phyloP scores from a whole-genome alignment of 2,329 filamentous ascomycete species.

The Claviceps sp. region DNA sequence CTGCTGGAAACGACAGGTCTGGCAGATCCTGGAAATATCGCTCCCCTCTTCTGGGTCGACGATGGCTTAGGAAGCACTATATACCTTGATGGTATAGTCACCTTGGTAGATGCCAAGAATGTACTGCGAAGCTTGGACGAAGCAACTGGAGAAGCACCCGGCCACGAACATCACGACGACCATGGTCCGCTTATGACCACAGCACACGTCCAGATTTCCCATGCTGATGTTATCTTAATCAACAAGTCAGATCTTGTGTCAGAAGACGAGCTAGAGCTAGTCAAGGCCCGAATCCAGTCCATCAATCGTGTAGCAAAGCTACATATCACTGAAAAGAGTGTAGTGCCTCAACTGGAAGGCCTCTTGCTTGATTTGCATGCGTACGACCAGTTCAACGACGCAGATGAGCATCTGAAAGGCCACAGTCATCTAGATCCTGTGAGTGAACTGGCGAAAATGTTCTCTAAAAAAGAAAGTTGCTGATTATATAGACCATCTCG shows the following conservation, averaged over 20 bases:
- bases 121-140: conserved; percentile 74
- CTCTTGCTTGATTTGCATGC: conserved; percentile 82
- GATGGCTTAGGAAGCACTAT: conserved; percentile 90
- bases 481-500: conserved; percentile 54
- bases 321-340: conserved; percentile 66
- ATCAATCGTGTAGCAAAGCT: conserved; percentile 87
- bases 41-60: conserved; percentile 94
- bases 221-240: conserved; percentile 87
- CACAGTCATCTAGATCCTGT: conserved; percentile 87
- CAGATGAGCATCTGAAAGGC: conserved; percentile 61
- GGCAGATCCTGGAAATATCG: conserved; percentile 89
- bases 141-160: conserved; percentile 38
- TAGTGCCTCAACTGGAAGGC: conserved; percentile 71
- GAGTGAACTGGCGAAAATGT: conserved; percentile 17
- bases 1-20: conserved; percentile 91
- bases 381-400: conserved; percentile 66
- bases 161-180: conserved; percentile 36
- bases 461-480: conserved; percentile 1
- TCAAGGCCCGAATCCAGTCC: conserved; percentile 58
- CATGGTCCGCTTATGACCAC: conserved; percentile 68
- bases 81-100: conserved; percentile 93
- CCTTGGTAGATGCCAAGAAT: conserved; percentile 89
- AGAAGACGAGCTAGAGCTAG: conserved; percentile 50
- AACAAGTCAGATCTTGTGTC: conserved; percentile 87
- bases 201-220: conserved; percentile 90